phyloP scores from a whole-genome alignment of 192 early-diverging fungal species.

The Backusella westeae region DNA sequence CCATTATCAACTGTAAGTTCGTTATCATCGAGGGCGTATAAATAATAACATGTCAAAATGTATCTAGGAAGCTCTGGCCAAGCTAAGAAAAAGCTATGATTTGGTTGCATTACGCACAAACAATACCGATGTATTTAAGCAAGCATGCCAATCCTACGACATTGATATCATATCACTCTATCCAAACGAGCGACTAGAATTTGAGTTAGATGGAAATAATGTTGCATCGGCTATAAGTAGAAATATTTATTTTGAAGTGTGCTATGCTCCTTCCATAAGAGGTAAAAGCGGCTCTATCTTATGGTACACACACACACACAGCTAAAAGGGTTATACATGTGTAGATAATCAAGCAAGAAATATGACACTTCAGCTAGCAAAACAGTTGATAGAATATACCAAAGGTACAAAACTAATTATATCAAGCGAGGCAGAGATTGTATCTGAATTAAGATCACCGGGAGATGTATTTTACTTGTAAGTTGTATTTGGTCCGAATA shows the following conservation, averaged over 20 bases:
- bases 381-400: conserved; percentile 3
- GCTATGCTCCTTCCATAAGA: conserved; percentile 10
- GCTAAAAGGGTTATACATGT: too few species aligned
- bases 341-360: conserved; percentile 8
- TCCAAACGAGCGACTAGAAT: not conserved
- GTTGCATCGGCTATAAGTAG: not conserved
- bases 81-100: not conserved
- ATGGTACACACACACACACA: too few species aligned
- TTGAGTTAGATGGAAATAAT: conserved; percentile 1
- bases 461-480: conserved; percentile 14
- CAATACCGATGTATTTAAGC: not conserved
- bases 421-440: conserved; percentile 9
- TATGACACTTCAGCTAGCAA: conserved; percentile 3
- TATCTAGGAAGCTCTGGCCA: not conserved
- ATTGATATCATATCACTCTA: conserved; percentile 8
- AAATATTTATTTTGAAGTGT: conserved; percentile 9
- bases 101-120: conserved; percentile 3
- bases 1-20: not conserved
- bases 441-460: conserved; percentile 5
- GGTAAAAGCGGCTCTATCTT: not conserved
- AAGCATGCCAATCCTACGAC: not conserved
- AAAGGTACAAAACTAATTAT: not conserved
- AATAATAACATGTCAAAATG: not conserved
- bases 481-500: not conserved
- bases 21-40: too few species aligned